Conservation (phyloP, 495 filamentous ascomycete species). For the Hypoxylon crocopeplum region DNA sequence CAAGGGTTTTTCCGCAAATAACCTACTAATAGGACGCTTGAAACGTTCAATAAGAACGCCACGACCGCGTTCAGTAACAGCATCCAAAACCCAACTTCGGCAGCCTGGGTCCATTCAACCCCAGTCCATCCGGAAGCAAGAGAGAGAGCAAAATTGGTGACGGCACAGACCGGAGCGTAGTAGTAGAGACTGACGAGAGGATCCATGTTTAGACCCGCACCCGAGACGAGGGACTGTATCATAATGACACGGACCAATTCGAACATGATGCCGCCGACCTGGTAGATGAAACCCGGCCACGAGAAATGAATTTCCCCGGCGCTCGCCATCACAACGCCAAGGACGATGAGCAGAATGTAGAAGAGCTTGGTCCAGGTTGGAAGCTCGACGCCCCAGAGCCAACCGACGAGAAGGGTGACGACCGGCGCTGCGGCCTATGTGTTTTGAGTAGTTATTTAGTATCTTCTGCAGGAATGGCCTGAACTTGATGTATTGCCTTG, state of each 20-base stretch:
- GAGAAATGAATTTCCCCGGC: conserved; percentile 79
- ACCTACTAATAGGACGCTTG: conserved; percentile 74
- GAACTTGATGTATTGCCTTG: neutral
- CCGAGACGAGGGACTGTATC: conserved; percentile 74
- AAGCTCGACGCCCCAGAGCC: conserved; percentile 67
- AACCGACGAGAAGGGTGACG: conserved; percentile 69
- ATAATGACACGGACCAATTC: conserved; percentile 80
- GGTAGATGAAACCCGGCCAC: conserved; percentile 71
- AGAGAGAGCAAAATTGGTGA: conserved; percentile 76
- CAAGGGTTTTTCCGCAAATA: neutral
- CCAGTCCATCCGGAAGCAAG: conserved; percentile 61
- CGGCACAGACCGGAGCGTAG: conserved; percentile 78
- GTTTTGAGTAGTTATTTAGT: neutral
- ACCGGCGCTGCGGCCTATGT: conserved; percentile 69
- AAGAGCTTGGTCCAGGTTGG: conserved; percentile 65
- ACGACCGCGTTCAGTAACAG: conserved; percentile 73
- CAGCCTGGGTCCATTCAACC: conserved; percentile 61
- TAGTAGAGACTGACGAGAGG: conserved; percentile 86
- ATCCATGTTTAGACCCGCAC: conserved; percentile 77
- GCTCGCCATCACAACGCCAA: conserved; percentile 75
- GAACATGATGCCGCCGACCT: conserved; percentile 71
- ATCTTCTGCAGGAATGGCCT: neutral
- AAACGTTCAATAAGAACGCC: conserved; percentile 79
- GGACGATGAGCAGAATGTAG: conserved; percentile 77
- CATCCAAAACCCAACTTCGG: conserved; percentile 60